These are phyloP conservation scores for Solanum hybrid DNA, from an alignment of 305 asterid species.

Conservation along the genomic window DNA sequence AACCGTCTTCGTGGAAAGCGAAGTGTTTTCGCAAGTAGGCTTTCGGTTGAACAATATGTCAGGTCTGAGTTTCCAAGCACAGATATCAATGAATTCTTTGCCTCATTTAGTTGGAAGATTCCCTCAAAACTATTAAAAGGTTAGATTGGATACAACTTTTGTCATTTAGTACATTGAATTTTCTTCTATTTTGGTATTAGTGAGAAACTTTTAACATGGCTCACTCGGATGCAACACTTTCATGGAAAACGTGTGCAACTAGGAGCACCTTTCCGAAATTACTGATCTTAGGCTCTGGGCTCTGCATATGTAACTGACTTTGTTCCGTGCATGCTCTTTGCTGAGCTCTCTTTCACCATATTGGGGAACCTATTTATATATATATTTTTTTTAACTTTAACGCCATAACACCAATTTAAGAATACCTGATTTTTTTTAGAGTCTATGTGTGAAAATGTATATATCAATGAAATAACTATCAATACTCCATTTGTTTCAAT, in stretches of 20 bases:
- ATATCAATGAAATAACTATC: not conserved
- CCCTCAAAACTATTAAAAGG: conserved; percentile 48
- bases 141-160: conserved; percentile 9
- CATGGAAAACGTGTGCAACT: not conserved
- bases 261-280: not conserved
- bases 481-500: not conserved
- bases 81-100: conserved; percentile 45
- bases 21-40: conserved; percentile 46
- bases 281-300: not conserved
- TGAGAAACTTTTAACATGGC: not conserved
- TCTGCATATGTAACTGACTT: not conserved
- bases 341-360: not conserved
- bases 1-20: conserved; percentile 20
- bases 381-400: not conserved
- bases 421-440: not conserved
- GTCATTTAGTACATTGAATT: not conserved
- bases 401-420: not conserved
- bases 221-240: not conserved
- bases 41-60: conserved; percentile 43
- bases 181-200: not conserved
- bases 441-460: not conserved
- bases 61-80: conserved; percentile 40
- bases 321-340: not conserved
- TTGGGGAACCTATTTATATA: not conserved
- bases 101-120: conserved; percentile 80